These are phyloP conservation scores for Lathyrus aphaca DNA, from an alignment of 306 rosid species.

Conservation along the genomic window DNA sequence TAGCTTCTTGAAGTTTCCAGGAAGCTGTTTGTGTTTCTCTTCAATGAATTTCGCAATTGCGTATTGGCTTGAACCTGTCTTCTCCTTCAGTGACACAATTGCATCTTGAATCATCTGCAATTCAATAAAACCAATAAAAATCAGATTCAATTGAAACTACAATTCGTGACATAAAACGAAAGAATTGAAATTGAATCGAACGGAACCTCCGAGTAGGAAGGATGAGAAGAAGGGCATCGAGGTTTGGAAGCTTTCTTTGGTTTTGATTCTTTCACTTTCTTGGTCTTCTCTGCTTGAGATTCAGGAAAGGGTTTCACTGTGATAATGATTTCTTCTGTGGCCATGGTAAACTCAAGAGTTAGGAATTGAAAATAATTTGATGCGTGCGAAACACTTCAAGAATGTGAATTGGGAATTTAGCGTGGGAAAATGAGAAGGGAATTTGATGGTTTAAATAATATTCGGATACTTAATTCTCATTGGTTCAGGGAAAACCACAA, in stretches of 20 bases:
- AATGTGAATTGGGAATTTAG: constrained; percentile 24
- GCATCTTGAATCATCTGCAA: constrained; percentile 85
- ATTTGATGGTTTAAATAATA: constrained; percentile 60
- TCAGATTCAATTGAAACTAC: not conserved
- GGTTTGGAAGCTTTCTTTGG: constrained; percentile 59
- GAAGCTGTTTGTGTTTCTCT: constrained; percentile 75
- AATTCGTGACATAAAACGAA: not conserved
- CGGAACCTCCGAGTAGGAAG: constrained; percentile 74
- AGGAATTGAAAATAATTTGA: not conserved
- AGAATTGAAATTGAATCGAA: constrained; percentile 4
- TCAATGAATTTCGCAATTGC: constrained; percentile 73
- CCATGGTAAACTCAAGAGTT: constrained; percentile 41
- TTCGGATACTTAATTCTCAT: constrained; percentile 51
- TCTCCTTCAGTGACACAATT: constrained; percentile 68
- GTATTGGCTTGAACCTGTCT: constrained; percentile 75
- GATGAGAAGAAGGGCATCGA: constrained; percentile 58
- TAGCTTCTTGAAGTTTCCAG: constrained; percentile 69
- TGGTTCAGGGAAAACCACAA: constrained; percentile 51
- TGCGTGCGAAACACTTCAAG: not conserved
- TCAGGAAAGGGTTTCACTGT: constrained; percentile 36
- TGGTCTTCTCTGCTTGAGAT: constrained; percentile 35
- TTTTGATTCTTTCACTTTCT: constrained; percentile 54
- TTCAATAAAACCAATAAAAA: not conserved
- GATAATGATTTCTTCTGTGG: constrained; percentile 57
- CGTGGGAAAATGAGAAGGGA: constrained; percentile 48